These are phyloP conservation scores for Arabidopsis arenosa DNA, from an alignment of 345 rosid genomes.

Conservation along the genomic window DNA sequence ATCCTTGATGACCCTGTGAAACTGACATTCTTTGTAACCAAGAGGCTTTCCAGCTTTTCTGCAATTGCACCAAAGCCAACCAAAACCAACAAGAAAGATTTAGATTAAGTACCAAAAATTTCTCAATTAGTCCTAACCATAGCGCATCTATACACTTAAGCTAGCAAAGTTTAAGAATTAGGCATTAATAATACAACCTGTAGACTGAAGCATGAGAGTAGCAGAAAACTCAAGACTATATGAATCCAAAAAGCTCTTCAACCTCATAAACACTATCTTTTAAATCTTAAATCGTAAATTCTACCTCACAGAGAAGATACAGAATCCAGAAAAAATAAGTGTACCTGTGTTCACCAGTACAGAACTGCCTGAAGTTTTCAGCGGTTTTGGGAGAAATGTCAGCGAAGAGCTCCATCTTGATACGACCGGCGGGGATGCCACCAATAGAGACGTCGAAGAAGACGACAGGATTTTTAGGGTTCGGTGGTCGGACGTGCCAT, in stretches of 20 bases:
- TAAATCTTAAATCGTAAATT: neutral
- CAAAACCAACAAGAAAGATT: slow-evolving; percentile 7
- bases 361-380: slow-evolving; percentile 98
- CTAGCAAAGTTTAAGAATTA: neutral
- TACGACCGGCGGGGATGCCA: slow-evolving; percentile 87
- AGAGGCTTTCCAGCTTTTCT: slow-evolving; percentile 92
- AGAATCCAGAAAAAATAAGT: neutral
- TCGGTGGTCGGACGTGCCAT: slow-evolving; percentile 94
- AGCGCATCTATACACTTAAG: neutral
- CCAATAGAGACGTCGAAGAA: slow-evolving; percentile 96
- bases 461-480: slow-evolving; percentile 95
- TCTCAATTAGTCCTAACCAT: neutral
- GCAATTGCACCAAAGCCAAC: slow-evolving; percentile 37
- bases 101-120: slow-evolving; percentile 7
- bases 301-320: neutral
- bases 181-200: slow-evolving; percentile 1
- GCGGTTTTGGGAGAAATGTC: slow-evolving; percentile 91
- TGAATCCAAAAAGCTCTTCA: slow-evolving; percentile 7
- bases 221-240: neutral
- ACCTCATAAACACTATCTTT: neutral
- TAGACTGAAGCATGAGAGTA: slow-evolving; percentile 7
- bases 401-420: slow-evolving; percentile 99
- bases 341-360: slow-evolving; percentile 94
- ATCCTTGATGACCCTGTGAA: slow-evolving; percentile 94
- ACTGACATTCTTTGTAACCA: slow-evolving; percentile 92